Conservation (phyloP, 345 rosid genomes). For the Gossypium raimondii region DNA sequence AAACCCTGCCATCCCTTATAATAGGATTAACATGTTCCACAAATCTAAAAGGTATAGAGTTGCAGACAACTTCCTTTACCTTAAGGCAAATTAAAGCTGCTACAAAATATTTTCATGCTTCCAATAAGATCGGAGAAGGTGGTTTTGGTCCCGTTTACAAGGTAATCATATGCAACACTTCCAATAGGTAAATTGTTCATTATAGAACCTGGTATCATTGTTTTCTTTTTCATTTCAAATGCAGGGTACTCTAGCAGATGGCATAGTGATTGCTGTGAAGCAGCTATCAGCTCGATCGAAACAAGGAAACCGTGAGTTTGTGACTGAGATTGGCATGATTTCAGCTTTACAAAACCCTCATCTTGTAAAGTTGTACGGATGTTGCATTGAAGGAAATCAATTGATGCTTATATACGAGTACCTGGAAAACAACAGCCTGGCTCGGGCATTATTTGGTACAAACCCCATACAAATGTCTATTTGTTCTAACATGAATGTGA, state of each 20-base stretch:
- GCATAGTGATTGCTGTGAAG: background rate
- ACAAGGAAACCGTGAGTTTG: slow-evolving; percentile 4
- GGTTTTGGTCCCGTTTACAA: slow-evolving; percentile 40
- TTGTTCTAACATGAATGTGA: too few species aligned
- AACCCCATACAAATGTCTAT: too few species aligned
- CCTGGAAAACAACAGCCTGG: slow-evolving; percentile 6
- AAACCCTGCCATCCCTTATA: too few species aligned
- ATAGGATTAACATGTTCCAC: background rate
- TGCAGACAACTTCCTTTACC: slow-evolving; percentile 15
- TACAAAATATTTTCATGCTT: slow-evolving; percentile 26
- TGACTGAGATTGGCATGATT: slow-evolving; percentile 1
- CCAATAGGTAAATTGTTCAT: too few species aligned
- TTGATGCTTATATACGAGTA: background rate
- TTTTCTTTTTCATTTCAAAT: background rate
- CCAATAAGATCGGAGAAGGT: slow-evolving; percentile 42
- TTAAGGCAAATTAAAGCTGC: slow-evolving; percentile 34
- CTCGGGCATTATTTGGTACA: slow-evolving; percentile 26
- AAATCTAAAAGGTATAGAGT: slow-evolving; percentile 10
- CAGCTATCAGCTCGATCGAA: background rate
- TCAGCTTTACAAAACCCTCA: background rate
- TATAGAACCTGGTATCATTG: too few species aligned
- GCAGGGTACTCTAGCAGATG: slow-evolving; percentile 1
- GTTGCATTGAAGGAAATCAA: slow-evolving; percentile 10
- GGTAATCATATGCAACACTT: slow-evolving; percentile 14
- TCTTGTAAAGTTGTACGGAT: background rate